A percentile compares a stretch with the other conserved stretches of the same genome.
Conservation (phyloP, 2,329 filamentous ascomycete genomes). For the Fusarium tupiense region DNA sequence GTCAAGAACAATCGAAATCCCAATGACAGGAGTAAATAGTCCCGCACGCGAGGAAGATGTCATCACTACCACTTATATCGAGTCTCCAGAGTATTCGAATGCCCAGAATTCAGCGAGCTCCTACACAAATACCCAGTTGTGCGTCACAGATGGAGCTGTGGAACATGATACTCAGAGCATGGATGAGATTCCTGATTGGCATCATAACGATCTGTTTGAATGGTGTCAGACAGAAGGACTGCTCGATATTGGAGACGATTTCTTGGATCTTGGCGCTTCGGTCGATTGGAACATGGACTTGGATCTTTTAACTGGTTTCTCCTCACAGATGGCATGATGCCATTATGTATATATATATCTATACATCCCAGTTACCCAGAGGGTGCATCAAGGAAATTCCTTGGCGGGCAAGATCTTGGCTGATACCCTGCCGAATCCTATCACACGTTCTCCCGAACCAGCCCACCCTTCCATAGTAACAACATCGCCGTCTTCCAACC, state of each 20-base stretch:
- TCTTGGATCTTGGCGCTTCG: background rate
- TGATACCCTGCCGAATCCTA: background rate
- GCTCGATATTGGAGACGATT: background rate
- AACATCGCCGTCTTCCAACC: background rate
- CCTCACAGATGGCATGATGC: background rate
- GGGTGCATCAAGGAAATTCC: background rate
- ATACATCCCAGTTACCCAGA: fast-evolving
- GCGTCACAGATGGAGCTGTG: background rate
- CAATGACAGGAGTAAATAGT: background rate
- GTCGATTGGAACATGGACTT: background rate
- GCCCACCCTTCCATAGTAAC: background rate
- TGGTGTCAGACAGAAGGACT: background rate
- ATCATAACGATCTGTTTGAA: background rate
- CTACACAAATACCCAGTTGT: background rate
- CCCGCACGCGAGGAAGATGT: background rate
- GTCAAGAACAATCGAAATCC: background rate
- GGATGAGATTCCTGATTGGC: background rate
- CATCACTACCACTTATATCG: background rate
- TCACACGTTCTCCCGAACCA: background rate
- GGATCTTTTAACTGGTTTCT: background rate
- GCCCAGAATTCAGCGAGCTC: no score
- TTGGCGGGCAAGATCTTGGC: background rate
- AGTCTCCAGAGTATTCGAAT: background rate
- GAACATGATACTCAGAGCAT: background rate
- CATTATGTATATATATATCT: background rate